Percentiles rank a stretch among this genome's conserved stretches.
phyloP scores from a whole-genome alignment of 2,329 filamentous ascomycete genomes.

The Aureobasidium sp. region DNA sequence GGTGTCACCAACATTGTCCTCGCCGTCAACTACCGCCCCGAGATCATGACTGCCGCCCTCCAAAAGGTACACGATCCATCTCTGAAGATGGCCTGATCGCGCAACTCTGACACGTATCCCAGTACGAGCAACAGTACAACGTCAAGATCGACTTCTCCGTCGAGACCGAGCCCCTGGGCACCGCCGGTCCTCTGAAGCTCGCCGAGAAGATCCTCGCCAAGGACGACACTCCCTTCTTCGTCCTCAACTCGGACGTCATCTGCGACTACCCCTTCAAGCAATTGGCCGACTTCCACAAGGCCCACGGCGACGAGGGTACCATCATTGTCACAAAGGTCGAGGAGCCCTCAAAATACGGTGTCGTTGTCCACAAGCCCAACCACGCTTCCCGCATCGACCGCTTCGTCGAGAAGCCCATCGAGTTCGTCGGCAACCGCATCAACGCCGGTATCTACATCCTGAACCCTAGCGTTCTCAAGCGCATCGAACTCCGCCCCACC shows the following conservation, averaged over 20 bases:
- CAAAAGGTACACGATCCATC: slow-evolving; percentile 55
- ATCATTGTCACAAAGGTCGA: slow-evolving; percentile 99
- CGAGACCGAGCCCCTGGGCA: slow-evolving; percentile 90
- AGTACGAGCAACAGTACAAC: slow-evolving; percentile 85
- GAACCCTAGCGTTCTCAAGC: slow-evolving; percentile 80
- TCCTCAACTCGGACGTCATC: slow-evolving; percentile 96
- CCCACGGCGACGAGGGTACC: slow-evolving; percentile 89
- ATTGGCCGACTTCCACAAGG: slow-evolving; percentile 83
- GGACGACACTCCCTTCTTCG: slow-evolving; percentile 92
- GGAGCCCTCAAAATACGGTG: slow-evolving; percentile 97
- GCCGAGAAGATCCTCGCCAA: slow-evolving; percentile 87
- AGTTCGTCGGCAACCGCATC: slow-evolving; percentile 98
- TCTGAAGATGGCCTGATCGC: slow-evolving; percentile 1
- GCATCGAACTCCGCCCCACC: slow-evolving; percentile 92
- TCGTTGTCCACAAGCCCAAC: slow-evolving; percentile 92
- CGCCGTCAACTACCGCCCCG: slow-evolving; percentile 96
- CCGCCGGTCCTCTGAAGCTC: slow-evolving; percentile 89
- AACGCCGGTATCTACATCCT: slow-evolving; percentile 98
- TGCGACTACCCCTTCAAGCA: slow-evolving; percentile 95
- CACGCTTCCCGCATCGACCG: slow-evolving; percentile 89
- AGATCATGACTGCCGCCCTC: slow-evolving; percentile 91
- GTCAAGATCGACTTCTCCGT: slow-evolving; percentile 96
- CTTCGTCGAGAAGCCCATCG: slow-evolving; percentile 98
- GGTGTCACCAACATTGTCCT: slow-evolving; percentile 97
- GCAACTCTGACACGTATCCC: slow-evolving; percentile 26